These are phyloP conservation scores for Globisporangium radiosum DNA, from an alignment of 352 stramenopile species.

Conservation along the genomic window DNA sequence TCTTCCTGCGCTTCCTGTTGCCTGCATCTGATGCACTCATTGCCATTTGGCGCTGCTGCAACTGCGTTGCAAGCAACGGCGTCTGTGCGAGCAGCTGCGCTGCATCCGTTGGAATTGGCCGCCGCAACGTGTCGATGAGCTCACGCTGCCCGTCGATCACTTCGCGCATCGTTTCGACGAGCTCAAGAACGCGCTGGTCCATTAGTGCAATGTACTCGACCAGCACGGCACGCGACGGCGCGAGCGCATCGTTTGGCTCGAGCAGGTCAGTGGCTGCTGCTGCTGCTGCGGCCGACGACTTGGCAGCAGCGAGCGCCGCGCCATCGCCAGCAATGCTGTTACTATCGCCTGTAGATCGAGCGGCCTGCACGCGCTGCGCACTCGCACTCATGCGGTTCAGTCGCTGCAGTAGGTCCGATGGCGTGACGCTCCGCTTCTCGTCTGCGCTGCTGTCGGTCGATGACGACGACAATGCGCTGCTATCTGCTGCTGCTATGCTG, in stretches of 20 bases:
- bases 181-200: conserved; percentile 66
- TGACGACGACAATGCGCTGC: neutral
- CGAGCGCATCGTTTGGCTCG: neutral
- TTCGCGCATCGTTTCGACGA: conserved; percentile 67
- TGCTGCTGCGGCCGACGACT: neutral
- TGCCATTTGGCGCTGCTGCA: conserved; percentile 9
- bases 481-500: neutral
- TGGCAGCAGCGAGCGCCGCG: neutral
- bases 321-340: too few relatives aligned
- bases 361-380: neutral
- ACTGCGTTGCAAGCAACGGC: conserved; percentile 24
- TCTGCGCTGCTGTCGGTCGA: neutral
- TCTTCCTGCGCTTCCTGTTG: conserved; percentile 33
- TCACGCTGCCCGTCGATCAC: conserved; percentile 72
- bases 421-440: neutral
- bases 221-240: conserved; percentile 32
- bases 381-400: conserved; percentile 5
- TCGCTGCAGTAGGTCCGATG: neutral
- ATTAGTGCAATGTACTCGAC: conserved; percentile 58
- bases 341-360: too few relatives aligned
- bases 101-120: conserved; percentile 17
- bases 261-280: neutral
- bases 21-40: conserved; percentile 1
- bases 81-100: conserved; percentile 19
- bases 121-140: conserved; percentile 52